A percentile compares a stretch with the other conserved stretches of the same genome.
Conservation (phyloP, 129 eudicot genomes). For the Flaveria robusta region DNA sequence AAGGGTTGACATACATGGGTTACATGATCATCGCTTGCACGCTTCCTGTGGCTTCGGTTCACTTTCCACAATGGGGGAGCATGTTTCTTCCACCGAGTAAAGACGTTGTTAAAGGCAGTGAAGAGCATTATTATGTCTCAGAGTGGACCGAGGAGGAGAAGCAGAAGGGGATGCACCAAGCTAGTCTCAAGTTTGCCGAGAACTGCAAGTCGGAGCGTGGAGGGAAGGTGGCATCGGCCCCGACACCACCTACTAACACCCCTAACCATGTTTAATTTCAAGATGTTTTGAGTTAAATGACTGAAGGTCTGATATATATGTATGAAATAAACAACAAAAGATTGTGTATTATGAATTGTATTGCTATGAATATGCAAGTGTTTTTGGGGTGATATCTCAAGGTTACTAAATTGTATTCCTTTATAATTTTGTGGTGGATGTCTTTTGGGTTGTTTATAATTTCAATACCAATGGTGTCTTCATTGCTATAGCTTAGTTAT, state of each 20-base stretch:
- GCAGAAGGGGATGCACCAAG: slow-evolving; percentile 32
- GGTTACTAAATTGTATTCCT: no score
- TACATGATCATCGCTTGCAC: slow-evolving; percentile 57
- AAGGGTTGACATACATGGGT: slow-evolving; percentile 67
- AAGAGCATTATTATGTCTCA: slow-evolving; percentile 27
- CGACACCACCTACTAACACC: slow-evolving; percentile 39
- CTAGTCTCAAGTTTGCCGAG: slow-evolving; percentile 52
- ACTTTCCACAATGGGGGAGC: slow-evolving; percentile 35
- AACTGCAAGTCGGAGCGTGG: slow-evolving; percentile 68
- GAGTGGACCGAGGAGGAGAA: slow-evolving; percentile 25
- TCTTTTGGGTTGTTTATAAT: no score
- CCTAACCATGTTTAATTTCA: slow-evolving; percentile 21
- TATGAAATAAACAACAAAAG: no score
- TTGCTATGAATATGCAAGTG: no score
- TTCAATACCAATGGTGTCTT: no score
- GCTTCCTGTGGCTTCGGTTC: slow-evolving; percentile 55
- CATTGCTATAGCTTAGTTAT: no score
- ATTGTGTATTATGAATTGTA: no score
- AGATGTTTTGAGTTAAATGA: no score
- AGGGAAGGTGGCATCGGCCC: slow-evolving; percentile 43
- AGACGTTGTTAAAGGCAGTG: slow-evolving; percentile 22
- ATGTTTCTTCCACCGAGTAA: slow-evolving; percentile 22
- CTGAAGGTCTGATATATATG: no score
- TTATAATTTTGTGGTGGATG: no score
- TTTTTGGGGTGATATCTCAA: no score